A percentile compares a stretch with the other conserved stretches of the same genome.
phyloP scores from a whole-genome alignment of 305 asterid genomes.

The Stenogyne calaminthoides region DNA sequence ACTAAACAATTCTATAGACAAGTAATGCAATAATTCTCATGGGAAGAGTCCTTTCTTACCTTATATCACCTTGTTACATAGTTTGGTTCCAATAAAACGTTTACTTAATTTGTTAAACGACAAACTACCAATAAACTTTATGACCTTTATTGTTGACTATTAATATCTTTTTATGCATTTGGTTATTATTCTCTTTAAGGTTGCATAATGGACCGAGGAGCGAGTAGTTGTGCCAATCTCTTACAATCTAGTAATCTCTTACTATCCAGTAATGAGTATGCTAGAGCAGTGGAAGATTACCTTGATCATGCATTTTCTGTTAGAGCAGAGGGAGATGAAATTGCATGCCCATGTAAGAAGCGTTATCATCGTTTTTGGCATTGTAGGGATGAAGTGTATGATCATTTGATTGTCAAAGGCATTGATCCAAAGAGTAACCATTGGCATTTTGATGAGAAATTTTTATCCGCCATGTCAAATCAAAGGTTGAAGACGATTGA shows the following conservation, averaged over 20 bases:
- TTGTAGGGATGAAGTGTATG: background rate
- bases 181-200: background rate
- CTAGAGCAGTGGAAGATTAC: background rate
- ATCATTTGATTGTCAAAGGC: background rate
- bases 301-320: background rate
- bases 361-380: background rate
- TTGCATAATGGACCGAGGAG: background rate
- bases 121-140: background rate
- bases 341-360: background rate
- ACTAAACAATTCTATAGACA: background rate
- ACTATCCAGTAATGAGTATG: background rate
- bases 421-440: background rate
- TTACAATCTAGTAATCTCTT: background rate
- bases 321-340: background rate
- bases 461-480: background rate
- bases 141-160: background rate
- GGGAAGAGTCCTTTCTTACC: background rate
- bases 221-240: background rate
- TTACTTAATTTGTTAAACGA: background rate
- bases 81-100: background rate
- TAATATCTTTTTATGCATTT: background rate
- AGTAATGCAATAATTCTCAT: background rate
- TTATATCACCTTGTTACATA: too few species aligned
- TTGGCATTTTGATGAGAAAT: background rate
- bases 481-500: background rate